A percentile compares a stretch with the other conserved stretches of the same genome.
phyloP scores from a whole-genome alignment of 352 stramenopile species.

The Pythium utonaiense region DNA sequence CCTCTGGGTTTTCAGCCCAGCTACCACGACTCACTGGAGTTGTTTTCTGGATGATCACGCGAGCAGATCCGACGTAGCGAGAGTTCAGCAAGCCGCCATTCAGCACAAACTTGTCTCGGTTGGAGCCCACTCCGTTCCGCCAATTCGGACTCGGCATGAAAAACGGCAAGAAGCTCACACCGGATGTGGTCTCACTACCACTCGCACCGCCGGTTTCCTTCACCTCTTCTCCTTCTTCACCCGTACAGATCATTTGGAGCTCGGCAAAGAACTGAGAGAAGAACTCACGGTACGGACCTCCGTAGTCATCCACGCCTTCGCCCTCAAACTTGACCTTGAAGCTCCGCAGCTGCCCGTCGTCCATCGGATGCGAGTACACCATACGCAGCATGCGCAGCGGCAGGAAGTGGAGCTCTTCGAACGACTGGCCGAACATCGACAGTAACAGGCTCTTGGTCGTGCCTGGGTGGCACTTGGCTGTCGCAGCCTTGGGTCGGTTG shows the following conservation, averaged over 20 bases:
- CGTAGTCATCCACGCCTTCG: conserved; percentile 93
- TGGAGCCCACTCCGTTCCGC: conserved; percentile 68
- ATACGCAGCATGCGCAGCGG: conserved; percentile 72
- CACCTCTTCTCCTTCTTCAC: conserved; percentile 1
- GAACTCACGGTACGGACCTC: conserved; percentile 92
- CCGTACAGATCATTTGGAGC: conserved; percentile 41
- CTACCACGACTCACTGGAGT: background rate
- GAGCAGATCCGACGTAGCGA: conserved; percentile 4
- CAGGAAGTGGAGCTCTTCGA: conserved; percentile 85
- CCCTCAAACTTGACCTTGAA: conserved; percentile 96
- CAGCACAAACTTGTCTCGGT: conserved; percentile 84
- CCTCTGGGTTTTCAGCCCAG: conserved; percentile 33
- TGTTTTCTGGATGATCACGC: background rate
- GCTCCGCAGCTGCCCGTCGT: conserved; percentile 84
- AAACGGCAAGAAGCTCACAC: conserved; percentile 74
- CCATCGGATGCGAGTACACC: conserved; percentile 91
- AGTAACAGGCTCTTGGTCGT: conserved; percentile 61
- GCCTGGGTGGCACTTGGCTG: conserved; percentile 67
- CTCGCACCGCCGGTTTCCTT: conserved; percentile 4
- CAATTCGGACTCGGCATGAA: conserved; percentile 87
- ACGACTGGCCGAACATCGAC: conserved; percentile 83
- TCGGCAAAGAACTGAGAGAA: conserved; percentile 86
- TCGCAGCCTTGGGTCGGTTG: conserved; percentile 83
- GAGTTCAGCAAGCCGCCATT: conserved; percentile 37
- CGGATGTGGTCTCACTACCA: background rate